Evolutionary conservation across 495 filamentous ascomycete genomes (phyloP).

Genomic region (Penicillium tannophilum): DNA sequence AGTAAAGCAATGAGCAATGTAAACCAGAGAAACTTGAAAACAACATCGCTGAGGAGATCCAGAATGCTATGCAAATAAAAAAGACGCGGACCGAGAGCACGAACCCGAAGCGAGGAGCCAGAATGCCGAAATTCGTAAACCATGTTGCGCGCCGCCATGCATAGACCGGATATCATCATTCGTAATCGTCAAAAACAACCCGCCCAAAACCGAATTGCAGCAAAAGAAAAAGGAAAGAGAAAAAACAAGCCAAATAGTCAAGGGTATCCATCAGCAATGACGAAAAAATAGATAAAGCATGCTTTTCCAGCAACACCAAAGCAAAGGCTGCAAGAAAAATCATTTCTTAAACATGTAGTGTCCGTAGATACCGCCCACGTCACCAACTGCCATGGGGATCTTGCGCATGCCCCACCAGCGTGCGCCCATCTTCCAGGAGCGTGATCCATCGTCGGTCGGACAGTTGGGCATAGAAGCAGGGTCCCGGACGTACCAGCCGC

Average conservation of each 20-base stretch:
- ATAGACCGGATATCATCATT: slow-evolving; percentile 39
- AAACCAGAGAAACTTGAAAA: slow-evolving; percentile 4
- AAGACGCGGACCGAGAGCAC: slow-evolving; percentile 34
- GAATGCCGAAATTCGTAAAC: slow-evolving; percentile 38
- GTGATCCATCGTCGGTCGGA: slow-evolving; percentile 51
- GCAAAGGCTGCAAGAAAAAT: slow-evolving; percentile 25
- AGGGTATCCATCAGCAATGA: slow-evolving; percentile 30
- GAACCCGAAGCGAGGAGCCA: slow-evolving; percentile 36
- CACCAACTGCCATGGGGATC: slow-evolving; percentile 73
- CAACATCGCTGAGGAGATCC: slow-evolving; percentile 16
- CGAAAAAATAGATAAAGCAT: slow-evolving; percentile 10
- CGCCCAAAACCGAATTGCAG: slow-evolving; percentile 12
- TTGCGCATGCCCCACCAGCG: slow-evolving; percentile 87
- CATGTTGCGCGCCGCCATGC: slow-evolving; percentile 38
- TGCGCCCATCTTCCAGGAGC: slow-evolving; percentile 89
- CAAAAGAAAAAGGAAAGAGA: slow-evolving; percentile 8
- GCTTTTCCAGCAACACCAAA: slow-evolving; percentile 13
- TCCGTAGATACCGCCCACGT: slow-evolving; percentile 85
- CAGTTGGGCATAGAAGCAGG: slow-evolving; percentile 39
- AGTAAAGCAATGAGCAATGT: slow-evolving; percentile 22
- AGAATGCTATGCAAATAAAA: slow-evolving; percentile 34
- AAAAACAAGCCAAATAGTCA: slow-evolving; percentile 13
- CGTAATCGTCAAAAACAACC: slow-evolving; percentile 26
- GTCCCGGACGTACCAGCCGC: slow-evolving; percentile 70
- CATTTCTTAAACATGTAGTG: slow-evolving; percentile 80